phyloP scores from a whole-genome alignment of 208 protist genomes.

The Leishmania amazonensis region DNA sequence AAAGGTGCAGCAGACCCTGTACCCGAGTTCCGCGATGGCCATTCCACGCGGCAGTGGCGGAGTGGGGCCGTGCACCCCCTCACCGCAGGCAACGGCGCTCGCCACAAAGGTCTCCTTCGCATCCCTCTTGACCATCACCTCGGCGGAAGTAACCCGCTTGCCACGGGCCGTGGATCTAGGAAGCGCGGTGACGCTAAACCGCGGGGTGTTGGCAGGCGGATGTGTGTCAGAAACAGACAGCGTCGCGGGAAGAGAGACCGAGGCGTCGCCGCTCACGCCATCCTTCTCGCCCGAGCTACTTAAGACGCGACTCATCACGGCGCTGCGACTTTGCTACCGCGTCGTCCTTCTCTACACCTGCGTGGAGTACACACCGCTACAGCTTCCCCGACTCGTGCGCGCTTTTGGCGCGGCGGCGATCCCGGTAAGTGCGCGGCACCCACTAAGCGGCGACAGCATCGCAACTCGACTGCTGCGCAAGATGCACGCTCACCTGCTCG shows the following conservation, averaged over 20 bases:
- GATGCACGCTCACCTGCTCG: constrained; percentile 20
- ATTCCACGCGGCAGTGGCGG: background rate
- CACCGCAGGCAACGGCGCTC: background rate
- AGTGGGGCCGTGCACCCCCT: background rate
- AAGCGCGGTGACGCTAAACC: background rate
- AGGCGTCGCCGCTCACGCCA: too few relatives aligned
- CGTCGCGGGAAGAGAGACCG: background rate
- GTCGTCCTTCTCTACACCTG: constrained; percentile 30
- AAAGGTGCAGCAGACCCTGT: background rate
- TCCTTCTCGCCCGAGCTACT: too few relatives aligned
- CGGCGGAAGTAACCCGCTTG: background rate
- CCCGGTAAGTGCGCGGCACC: constrained; percentile 24
- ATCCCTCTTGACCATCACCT: background rate
- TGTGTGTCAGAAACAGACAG: background rate
- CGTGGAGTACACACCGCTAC: constrained; percentile 29
- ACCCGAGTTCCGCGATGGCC: background rate
- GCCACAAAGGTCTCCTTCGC: background rate
- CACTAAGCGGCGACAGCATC: constrained; percentile 28
- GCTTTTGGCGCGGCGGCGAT: constrained; percentile 14
- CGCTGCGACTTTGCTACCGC: constrained; percentile 33
- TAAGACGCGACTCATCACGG: constrained; percentile 1
- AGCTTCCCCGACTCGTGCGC: constrained; percentile 28
- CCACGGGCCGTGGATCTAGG: background rate
- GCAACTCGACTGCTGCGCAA: constrained; percentile 31
- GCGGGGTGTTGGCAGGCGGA: background rate